Conservation (phyloP, 2,329 filamentous ascomycete species). For the Cladobotryum mycophilum region DNA sequence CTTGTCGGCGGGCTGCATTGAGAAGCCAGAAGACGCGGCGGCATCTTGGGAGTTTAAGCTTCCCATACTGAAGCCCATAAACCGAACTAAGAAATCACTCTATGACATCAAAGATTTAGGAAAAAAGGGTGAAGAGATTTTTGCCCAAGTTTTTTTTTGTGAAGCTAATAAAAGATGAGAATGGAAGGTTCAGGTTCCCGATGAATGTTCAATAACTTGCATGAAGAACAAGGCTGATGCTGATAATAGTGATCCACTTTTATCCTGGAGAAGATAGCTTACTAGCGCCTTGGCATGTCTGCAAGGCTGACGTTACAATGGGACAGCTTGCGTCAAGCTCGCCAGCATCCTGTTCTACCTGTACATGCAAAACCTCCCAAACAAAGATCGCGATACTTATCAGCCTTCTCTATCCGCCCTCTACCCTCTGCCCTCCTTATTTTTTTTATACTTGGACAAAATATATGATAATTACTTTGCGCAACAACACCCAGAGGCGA, state of each 20-base stretch:
- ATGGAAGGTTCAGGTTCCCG: not conserved
- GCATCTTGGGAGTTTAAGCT: not conserved
- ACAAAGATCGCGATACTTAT: no score
- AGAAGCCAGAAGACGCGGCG: conserved; percentile 13
- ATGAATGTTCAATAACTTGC: conserved; percentile 1
- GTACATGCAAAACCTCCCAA: no score
- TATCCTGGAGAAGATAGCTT: not conserved
- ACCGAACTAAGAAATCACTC: not conserved
- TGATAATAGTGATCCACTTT: conserved; percentile 2
- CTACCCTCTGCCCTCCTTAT: no score
- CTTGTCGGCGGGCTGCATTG: conserved; percentile 36
- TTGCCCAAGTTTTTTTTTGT: not conserved
- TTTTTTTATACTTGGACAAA: no score
- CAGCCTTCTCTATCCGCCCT: no score
- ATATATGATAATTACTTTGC: no score
- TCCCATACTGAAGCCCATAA: conserved; percentile 1
- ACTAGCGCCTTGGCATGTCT: conserved; percentile 11
- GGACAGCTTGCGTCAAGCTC: conserved; percentile 18
- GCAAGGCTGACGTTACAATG: conserved; percentile 10
- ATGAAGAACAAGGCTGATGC: conserved; percentile 8
- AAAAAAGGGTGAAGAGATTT: not conserved
- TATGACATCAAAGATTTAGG: not conserved
- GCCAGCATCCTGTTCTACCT: not conserved
- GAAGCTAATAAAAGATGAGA: not conserved
- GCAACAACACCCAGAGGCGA: no score